phyloP scores from a whole-genome alignment of 2,329 filamentous ascomycete species.

The Calonectria hongkongensis region DNA sequence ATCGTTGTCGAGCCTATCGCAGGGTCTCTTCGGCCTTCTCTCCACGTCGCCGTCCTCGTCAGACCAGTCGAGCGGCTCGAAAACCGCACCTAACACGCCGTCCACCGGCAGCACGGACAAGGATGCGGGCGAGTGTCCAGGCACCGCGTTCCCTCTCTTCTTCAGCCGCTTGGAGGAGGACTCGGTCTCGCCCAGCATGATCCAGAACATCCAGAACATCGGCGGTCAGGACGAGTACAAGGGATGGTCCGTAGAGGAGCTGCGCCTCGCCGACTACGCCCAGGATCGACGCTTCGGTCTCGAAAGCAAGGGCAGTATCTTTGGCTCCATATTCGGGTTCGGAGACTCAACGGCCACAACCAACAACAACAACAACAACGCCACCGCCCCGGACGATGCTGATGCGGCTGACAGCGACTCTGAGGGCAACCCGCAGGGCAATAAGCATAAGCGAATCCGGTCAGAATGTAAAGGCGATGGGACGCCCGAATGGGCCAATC shows the following conservation, averaged over 20 bases:
- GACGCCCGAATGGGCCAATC: slow-evolving; percentile 2
- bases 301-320: background rate
- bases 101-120: slow-evolving; percentile 11
- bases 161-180: background rate
- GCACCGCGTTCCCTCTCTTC: slow-evolving; percentile 12
- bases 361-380: background rate
- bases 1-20: background rate
- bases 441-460: background rate
- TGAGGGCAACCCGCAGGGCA: background rate
- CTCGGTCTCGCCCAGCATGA: background rate
- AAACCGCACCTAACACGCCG: background rate
- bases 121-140: background rate
- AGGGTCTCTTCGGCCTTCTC: background rate
- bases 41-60: background rate
- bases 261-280: slow-evolving; percentile 14
- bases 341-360: background rate
- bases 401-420: background rate
- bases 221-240: background rate
- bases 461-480: background rate
- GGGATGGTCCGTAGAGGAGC: slow-evolving; percentile 5
- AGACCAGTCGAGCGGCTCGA: slow-evolving; percentile 4
- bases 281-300: background rate
- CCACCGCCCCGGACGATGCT: background rate
- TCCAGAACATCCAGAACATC: slow-evolving; percentile 7
- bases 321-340: background rate